Base-by-base conservation (phyloP, 2,329 filamentous ascomycete genomes). In the Reticulascus tulasneorum region DNA sequence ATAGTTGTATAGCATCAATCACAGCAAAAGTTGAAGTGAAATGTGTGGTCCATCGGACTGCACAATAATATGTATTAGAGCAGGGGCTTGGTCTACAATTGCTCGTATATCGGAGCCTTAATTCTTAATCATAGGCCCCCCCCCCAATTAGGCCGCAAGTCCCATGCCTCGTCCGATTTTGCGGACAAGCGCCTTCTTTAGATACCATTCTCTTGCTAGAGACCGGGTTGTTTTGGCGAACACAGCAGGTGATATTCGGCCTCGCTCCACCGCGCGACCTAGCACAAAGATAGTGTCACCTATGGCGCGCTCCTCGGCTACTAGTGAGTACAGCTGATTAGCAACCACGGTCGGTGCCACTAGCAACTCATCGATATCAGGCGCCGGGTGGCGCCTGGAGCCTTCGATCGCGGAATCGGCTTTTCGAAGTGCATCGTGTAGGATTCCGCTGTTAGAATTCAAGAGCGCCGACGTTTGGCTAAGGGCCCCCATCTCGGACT, bases 331-430 rank as follows among this genome's bases (percentile, higher is more conserved):
- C 16, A 98, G 67, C 67, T 98, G 93, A 47, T 91, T 90, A 1
- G 86, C 87, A 5, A 96, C 93, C 2, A 96, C 84, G 0, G 88
- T 96, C 1, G 91, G 89, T 4, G 90, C 88, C n/a, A 96, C 87
- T 4, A 98, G 71, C 22, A 97, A 74, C 42, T 94, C 89, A 57
- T 98, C 93, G 31, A 97, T 84, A 30, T 82, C 78, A 0, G 90
- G 89, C 2, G 82, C 74, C 25, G 74, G 73, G 31, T 86, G 79
- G 12, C 70, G 70, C 38, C 79, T 74, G n/a, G 86, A 86, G 33
- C 79, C 76, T 26, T 79, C 75, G 45, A 96, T 86, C 9, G 90
- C 80, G 6, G 66, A 67, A 55, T 96, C 90, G 4, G 91, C 91
- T 43, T 85, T 82, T 20, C 75, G 73, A 33, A 97, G 78, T 4